Conservation (phyloP, 805 yeast species). For the Maudiozyma barnettii region DNA sequence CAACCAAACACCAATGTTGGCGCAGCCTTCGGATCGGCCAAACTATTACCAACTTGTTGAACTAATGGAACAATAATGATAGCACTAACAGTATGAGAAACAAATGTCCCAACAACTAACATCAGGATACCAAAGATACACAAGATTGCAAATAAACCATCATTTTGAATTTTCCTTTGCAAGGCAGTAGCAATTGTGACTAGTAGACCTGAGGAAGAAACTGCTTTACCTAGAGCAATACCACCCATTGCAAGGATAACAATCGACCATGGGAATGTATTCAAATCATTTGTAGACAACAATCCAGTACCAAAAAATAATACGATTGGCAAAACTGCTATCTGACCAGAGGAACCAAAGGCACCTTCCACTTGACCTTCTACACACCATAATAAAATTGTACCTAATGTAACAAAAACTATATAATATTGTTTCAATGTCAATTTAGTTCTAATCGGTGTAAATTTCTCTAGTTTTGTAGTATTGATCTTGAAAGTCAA, state of each 20-base stretch:
- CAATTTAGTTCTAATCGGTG: constrained; percentile 53
- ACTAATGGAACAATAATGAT: constrained; percentile 84
- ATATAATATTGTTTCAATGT: constrained; percentile 68
- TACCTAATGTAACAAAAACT: constrained; percentile 51
- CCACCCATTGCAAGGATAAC: constrained; percentile 97
- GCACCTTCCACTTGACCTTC: constrained; percentile 59
- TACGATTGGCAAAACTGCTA: constrained; percentile 79
- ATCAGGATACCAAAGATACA: constrained; percentile 77
- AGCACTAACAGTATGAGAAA: constrained; percentile 95
- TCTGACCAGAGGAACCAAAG: constrained; percentile 88
- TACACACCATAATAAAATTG: constrained; percentile 86
- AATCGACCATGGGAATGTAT: constrained; percentile 93
- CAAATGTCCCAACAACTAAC: constrained; percentile 84
- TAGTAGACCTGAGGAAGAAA: constrained; percentile 80
- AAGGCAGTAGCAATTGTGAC: constrained; percentile 66
- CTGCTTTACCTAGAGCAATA: constrained; percentile 87
- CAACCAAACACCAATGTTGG: constrained; percentile 34
- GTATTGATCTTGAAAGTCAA: constrained; percentile 44
- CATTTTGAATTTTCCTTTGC: constrained; percentile 55
- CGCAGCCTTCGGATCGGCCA: constrained; percentile 65
- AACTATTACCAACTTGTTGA: constrained; percentile 68
- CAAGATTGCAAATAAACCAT: constrained; percentile 56
- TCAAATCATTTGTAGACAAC: constrained; percentile 74
- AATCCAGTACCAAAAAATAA: constrained; percentile 86
- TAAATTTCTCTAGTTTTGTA: constrained; percentile 38